Base-by-base conservation (phyloP, 179 eudicot genomes). In the Drosera spatulata region DNA sequence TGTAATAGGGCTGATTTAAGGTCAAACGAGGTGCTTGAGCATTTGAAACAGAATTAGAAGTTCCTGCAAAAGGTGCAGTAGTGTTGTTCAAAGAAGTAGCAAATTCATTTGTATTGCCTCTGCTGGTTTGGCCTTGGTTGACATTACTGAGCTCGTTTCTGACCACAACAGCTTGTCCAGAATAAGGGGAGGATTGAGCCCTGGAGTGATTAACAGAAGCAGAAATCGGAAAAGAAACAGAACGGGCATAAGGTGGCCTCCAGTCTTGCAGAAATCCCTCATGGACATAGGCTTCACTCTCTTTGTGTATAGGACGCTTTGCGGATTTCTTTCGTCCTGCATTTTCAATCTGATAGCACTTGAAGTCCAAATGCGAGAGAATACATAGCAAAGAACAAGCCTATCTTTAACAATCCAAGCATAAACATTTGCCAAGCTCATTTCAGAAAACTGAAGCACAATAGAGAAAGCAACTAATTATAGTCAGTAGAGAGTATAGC, bases 251-350 rank as follows among this genome's bases (percentile, higher is more conserved):
- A 70, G 59, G 60, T 10, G 96, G 99, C 65, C 85, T 82, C 97
- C 93, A 93, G 71, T 89, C 97, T 45, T 93, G 88, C 82, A 93
- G 80, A 72, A 93, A 93, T 39, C 95, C 95, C 75, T 89, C 97
- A 37, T 93, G 97, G 60, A 89, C 93, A 77, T 82, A 93, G 65
- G 93, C 90, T 80, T 75, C 88, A 68, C 82, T 73, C 55, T 79
- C 85, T 63, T 77, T 82, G 56, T 83, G 91, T 56, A 70, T 56
- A 60, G 70, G 67, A 66, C 78, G 86, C 68, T 88, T 87, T 68
- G 82, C 84, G 63, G 74, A 77, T 73, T 76, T 71, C 71, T 67
- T 85, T 61, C 73, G 82, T 57, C 65, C 77, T 43, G 70, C 73
- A 70, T 68, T 71, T 60, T 72, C 84, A 64, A 64, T 66, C 55